Percentiles rank a stretch among this genome's conserved stretches.
Conservation (phyloP, 2,329 filamentous ascomycete genomes). For the Phaeosphaeriaceae sp. region DNA sequence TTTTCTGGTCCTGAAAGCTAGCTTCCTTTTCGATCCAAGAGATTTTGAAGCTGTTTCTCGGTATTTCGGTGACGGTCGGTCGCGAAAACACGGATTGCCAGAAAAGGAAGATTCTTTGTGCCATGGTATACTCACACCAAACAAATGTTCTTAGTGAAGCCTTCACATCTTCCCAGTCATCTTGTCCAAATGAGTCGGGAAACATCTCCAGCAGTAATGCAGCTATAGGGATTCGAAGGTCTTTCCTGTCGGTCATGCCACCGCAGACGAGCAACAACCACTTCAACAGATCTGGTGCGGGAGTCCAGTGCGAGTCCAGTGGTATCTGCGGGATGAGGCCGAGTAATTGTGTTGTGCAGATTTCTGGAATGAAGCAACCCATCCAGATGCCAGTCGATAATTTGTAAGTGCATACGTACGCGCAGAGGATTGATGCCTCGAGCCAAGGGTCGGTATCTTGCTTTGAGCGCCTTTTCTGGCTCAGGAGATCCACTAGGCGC, state of each 20-base stretch:
- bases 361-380: conserved; percentile 21
- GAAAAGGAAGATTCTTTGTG: conserved; percentile 9
- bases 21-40: neutral
- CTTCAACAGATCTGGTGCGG: conserved; percentile 6
- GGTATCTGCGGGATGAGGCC: conserved; percentile 8
- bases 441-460: conserved; percentile 7
- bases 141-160: conserved; percentile 14
- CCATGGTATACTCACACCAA: conserved; percentile 23
- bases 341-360: conserved; percentile 9
- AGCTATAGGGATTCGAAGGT: neutral
- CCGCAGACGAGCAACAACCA: conserved; percentile 24
- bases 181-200: neutral
- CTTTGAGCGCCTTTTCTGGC: conserved; percentile 2
- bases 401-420: conserved; percentile 23
- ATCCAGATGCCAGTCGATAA: conserved; percentile 25
- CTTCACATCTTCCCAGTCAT: conserved; percentile 11
- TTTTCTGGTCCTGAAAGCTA: neutral
- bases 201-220: neutral
- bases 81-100: conserved; percentile 19
- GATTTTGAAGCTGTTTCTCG: neutral
- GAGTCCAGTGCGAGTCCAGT: conserved; percentile 1
- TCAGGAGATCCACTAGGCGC: conserved; percentile 16
- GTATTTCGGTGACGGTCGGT: neutral
- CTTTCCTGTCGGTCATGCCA: conserved; percentile 11
- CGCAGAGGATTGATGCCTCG: conserved; percentile 20